Conservation (phyloP, 805 yeast genomes). For the Teunomyces stri region DNA sequence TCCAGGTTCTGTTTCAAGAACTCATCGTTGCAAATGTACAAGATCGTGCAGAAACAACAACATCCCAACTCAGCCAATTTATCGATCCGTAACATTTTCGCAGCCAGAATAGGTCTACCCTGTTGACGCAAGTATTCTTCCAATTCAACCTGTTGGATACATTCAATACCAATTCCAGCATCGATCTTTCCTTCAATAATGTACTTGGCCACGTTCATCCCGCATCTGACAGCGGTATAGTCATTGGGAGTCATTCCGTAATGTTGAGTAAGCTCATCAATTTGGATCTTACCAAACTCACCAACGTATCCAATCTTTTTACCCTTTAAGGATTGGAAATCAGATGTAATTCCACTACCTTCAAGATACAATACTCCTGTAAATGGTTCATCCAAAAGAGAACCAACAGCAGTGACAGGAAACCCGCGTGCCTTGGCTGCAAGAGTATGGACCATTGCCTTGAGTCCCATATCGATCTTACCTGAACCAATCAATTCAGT, state of each 20-base stretch:
- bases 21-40: constrained; percentile 52
- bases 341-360: constrained; percentile 50
- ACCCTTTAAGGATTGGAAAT: constrained; percentile 51
- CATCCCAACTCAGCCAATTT: constrained; percentile 55
- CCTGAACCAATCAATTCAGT: constrained; percentile 58
- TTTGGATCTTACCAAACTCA: constrained; percentile 57
- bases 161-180: constrained; percentile 59
- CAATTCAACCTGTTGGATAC: constrained; percentile 57
- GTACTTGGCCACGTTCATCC: constrained; percentile 57
- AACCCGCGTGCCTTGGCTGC: constrained; percentile 60
- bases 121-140: constrained; percentile 46
- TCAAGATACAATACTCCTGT: constrained; percentile 53
- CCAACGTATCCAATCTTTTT: constrained; percentile 57
- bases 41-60: constrained; percentile 57
- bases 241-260: constrained; percentile 56
- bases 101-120: constrained; percentile 46
- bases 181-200: constrained; percentile 55
- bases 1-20: constrained; percentile 47
- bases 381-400: constrained; percentile 56
- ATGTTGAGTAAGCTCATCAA: constrained; percentile 54
- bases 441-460: constrained; percentile 59
- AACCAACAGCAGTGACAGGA: constrained; percentile 55
- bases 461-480: constrained; percentile 56
- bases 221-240: constrained; percentile 57
- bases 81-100: constrained; percentile 56